These are phyloP conservation scores for Triticum monococcum DNA, from an alignment of 176 grass and related monocot species.

Conservation along the genomic window DNA sequence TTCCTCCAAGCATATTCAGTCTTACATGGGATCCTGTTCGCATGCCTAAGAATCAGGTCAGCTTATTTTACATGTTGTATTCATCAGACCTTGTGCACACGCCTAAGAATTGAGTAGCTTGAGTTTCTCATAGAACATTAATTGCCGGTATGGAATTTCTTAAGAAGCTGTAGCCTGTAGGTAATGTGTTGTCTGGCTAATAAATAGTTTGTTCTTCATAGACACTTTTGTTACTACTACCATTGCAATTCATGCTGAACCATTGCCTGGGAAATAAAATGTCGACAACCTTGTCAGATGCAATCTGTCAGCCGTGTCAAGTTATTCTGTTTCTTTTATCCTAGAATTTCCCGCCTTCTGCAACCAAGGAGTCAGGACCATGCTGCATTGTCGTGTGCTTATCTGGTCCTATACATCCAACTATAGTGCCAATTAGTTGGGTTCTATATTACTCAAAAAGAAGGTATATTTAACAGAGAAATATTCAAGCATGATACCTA, in stretches of 20 bases:
- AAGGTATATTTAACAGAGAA: background rate
- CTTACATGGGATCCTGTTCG: background rate
- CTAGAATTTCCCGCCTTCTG: background rate
- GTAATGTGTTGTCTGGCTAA: background rate
- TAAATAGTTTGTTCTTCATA: background rate
- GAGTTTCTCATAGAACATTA: background rate
- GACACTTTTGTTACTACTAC: background rate
- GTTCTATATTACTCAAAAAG: background rate
- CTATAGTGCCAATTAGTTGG: background rate
- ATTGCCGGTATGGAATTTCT: background rate
- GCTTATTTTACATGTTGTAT: background rate
- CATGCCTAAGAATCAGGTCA: background rate
- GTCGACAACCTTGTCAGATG: background rate
- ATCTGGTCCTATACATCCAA: background rate
- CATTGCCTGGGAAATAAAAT: background rate
- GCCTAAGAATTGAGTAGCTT: background rate
- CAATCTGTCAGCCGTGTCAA: background rate
- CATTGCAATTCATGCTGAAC: background rate
- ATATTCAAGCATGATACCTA: background rate
- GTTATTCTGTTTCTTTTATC: background rate
- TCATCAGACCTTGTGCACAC: background rate
- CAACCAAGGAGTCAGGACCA: background rate
- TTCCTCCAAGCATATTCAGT: background rate
- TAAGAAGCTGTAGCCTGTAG: background rate
- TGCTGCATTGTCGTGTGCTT: background rate